Evolutionary conservation across 192 early-diverging fungal species (phyloP).

Genomic region (Gigaspora rosea): DNA sequence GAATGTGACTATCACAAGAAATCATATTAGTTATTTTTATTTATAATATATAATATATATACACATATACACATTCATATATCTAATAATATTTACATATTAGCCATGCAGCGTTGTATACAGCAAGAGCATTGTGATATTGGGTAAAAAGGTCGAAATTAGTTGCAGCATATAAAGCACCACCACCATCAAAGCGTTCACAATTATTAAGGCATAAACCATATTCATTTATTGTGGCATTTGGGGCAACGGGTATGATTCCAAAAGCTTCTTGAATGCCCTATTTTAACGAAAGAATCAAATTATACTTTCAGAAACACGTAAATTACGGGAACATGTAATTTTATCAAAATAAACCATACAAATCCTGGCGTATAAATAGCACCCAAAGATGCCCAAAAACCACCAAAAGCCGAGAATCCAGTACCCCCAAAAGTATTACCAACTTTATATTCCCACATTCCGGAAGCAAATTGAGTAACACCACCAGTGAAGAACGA

Average conservation of each 20-base stretch:
- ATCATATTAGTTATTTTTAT: not conserved
- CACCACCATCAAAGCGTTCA: too few relatives aligned
- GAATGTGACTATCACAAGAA: slow-evolving; percentile 16
- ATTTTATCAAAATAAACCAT: not conserved
- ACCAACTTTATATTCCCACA: slow-evolving; percentile 80
- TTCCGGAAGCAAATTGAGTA: slow-evolving; percentile 65
- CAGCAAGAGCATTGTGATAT: slow-evolving; percentile 18
- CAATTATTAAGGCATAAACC: too few relatives aligned
- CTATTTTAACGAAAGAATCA: not conserved
- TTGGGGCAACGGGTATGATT: not conserved
- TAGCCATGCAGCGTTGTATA: slow-evolving; percentile 7
- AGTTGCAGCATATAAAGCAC: too few relatives aligned
- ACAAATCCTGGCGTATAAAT: slow-evolving; percentile 16
- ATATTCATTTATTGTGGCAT: too few relatives aligned
- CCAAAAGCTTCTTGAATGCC: slow-evolving; percentile 15
- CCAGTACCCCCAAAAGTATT: slow-evolving; percentile 86
- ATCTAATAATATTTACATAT: slow-evolving; percentile 27
- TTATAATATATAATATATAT: not conserved
- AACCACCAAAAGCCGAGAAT: slow-evolving; percentile 46
- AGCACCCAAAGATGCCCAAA: slow-evolving; percentile 26
- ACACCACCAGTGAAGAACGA: slow-evolving; percentile 60
- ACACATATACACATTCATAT: not conserved
- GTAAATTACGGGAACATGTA: not conserved
- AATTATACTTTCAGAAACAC: not conserved
- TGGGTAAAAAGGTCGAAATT: not conserved